Percentiles rank a stretch among this genome's conserved stretches.
These are phyloP conservation scores for Apiospora koreana DNA, from an alignment of 2,329 filamentous ascomycete species.

Conservation along the genomic window DNA sequence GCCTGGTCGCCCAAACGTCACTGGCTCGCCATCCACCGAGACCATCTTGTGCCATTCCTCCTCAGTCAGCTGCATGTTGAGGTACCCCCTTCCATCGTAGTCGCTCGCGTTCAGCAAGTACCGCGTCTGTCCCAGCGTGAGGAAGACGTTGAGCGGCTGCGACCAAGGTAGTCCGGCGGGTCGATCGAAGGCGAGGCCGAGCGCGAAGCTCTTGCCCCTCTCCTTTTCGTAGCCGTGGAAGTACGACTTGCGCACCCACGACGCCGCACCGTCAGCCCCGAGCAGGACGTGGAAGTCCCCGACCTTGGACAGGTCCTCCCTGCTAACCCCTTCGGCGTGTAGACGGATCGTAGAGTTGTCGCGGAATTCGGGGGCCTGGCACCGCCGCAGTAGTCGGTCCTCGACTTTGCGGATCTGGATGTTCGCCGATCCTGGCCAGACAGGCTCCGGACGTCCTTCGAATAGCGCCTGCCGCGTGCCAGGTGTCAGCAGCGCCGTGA, in stretches of 20 bases:
- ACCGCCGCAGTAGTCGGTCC: constrained; percentile 32
- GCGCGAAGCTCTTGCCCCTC: constrained; percentile 34
- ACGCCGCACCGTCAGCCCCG: constrained; percentile 37
- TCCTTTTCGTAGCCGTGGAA: constrained; percentile 38
- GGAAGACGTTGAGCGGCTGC: constrained; percentile 37
- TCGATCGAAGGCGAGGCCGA: constrained; percentile 36
- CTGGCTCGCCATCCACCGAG: constrained; percentile 31
- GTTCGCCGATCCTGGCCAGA: constrained; percentile 39
- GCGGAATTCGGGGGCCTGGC: constrained; percentile 27
- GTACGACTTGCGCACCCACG: constrained; percentile 35
- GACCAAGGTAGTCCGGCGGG: constrained; percentile 34
- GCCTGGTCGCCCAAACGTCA: constrained; percentile 35
- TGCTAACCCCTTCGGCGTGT: constrained; percentile 32
- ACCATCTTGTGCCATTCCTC: constrained; percentile 38
- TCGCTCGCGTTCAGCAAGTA: constrained; percentile 39
- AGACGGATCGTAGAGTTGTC: constrained; percentile 30
- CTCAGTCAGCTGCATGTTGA: constrained; percentile 39
- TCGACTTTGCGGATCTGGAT: constrained; percentile 41
- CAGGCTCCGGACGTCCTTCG: constrained; percentile 33
- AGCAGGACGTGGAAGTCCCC: constrained; percentile 39
- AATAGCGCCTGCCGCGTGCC: constrained; percentile 32
- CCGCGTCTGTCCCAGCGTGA: constrained; percentile 37
- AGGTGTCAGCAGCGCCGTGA: constrained; percentile 31
- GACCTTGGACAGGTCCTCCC: constrained; percentile 30
- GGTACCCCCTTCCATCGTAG: constrained; percentile 33